A percentile compares a stretch with the other conserved stretches of the same genome.
These are phyloP conservation scores for Thielaviopsis euricoi DNA, from an alignment of 2,329 filamentous ascomycete genomes.

Conservation along the genomic window DNA sequence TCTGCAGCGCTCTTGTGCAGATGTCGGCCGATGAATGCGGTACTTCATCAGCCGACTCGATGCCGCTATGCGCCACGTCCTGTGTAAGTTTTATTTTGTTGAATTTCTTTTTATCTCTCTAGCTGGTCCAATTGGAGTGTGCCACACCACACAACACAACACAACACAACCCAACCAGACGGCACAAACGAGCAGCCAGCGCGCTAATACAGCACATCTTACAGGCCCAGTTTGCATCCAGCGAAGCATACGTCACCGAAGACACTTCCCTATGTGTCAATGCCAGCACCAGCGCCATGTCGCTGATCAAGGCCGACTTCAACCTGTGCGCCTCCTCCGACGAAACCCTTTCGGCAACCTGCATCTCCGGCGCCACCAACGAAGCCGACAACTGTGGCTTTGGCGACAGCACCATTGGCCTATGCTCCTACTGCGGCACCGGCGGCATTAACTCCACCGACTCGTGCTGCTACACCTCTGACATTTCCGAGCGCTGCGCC, in stretches of 20 bases:
- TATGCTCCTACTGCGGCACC: slow-evolving; percentile 74
- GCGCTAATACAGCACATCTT: not conserved
- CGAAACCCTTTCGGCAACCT: slow-evolving; percentile 56
- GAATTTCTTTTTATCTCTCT: not conserved
- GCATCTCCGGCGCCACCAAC: slow-evolving; percentile 62
- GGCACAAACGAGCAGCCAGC: not conserved
- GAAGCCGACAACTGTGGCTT: slow-evolving; percentile 82
- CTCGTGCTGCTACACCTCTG: slow-evolving; percentile 77
- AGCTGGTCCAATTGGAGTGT: not conserved
- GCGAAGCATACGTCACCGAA: slow-evolving; percentile 69
- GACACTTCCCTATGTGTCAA: slow-evolving; percentile 57
- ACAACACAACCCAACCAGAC: too few relatives aligned
- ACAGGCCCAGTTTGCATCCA: slow-evolving; percentile 67
- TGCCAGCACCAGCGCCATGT: slow-evolving; percentile 46
- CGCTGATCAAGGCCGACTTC: slow-evolving; percentile 81
- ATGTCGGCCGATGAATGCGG: slow-evolving; percentile 60
- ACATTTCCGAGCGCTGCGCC: slow-evolving; percentile 56
- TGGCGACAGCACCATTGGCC: slow-evolving; percentile 48
- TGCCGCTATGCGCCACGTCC: slow-evolving; percentile 73
- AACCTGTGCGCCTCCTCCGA: slow-evolving; percentile 72
- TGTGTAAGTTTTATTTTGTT: slow-evolving; percentile 41
- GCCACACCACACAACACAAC: slow-evolving; percentile 19
- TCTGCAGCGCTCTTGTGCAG: slow-evolving; percentile 90
- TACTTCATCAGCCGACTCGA: slow-evolving; percentile 44
- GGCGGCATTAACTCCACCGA: slow-evolving; percentile 85